These are phyloP conservation scores for Coemansia reversa DNA, from an alignment of 192 early-diverging fungal genomes.

Conservation along the genomic window DNA sequence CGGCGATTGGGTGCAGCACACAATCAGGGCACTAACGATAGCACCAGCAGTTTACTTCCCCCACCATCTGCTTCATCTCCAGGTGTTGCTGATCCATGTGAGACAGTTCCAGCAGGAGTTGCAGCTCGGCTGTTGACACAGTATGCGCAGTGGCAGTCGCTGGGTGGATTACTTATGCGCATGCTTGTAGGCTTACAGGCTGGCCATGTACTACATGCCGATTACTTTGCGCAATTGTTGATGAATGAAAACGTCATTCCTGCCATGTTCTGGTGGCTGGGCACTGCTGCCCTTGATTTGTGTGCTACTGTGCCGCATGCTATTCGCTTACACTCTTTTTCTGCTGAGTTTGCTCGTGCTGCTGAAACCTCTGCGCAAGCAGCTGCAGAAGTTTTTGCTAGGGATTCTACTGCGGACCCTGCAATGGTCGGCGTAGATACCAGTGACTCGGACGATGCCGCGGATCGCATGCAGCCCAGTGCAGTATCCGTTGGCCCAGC, in stretches of 20 bases:
- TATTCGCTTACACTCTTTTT: conserved; percentile 30
- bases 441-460: neutral
- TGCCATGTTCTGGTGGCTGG: conserved; percentile 53
- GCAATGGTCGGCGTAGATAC: conserved; percentile 1
- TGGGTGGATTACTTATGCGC: conserved; percentile 34
- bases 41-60: neutral
- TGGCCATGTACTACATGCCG: conserved; percentile 48
- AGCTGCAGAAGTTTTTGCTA: too few species aligned
- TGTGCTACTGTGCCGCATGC: conserved; percentile 17
- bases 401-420: neutral
- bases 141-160: conserved; percentile 49
- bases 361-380: too few species aligned
- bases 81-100: neutral
- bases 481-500: conserved; percentile 4
- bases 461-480: too few species aligned
- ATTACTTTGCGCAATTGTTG: conserved; percentile 47
- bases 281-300: conserved; percentile 33
- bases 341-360: conserved; percentile 2
- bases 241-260: conserved; percentile 53
- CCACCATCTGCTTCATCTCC: neutral
- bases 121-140: conserved; percentile 41
- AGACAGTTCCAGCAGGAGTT: conserved; percentile 19
- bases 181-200: conserved; percentile 34
- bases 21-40: conserved; percentile 3
- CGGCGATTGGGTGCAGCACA: conserved; percentile 29